Evolutionary conservation across 768 basidiomycete species (phyloP).

Genomic region (Boletus barrowsii): DNA sequence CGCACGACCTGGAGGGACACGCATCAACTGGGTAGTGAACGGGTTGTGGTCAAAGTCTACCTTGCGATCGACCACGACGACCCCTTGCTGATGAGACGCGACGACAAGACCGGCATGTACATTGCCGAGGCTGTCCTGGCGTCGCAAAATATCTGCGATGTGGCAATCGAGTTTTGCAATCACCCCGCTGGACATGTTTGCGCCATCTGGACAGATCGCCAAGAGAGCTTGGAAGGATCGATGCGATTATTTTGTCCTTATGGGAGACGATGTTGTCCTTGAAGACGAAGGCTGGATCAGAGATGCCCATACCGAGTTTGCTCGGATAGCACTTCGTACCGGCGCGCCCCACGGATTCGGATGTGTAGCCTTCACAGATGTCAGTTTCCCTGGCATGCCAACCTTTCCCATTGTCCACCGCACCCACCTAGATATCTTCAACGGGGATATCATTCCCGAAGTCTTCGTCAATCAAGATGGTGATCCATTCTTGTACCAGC

Average conservation of each 20-base stretch:
- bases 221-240: conserved; percentile 44
- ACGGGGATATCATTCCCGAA: conserved; percentile 47
- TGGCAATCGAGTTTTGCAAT: conserved; percentile 36
- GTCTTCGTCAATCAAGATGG: conserved; percentile 59
- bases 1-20: conserved; percentile 47
- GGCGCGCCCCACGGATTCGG: conserved; percentile 47
- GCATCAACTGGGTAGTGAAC: conserved; percentile 26
- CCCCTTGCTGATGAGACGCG: conserved; percentile 31
- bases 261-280: conserved; percentile 56
- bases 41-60: conserved; percentile 43
- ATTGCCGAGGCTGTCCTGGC: conserved; percentile 38
- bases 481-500: conserved; percentile 55
- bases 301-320: conserved; percentile 39
- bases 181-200: conserved; percentile 49
- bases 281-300: conserved; percentile 53
- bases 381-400: conserved; percentile 56
- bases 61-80: conserved; percentile 55
- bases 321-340: conserved; percentile 27
- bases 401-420: conserved; percentile 58
- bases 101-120: conserved; percentile 18
- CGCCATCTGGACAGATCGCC: conserved; percentile 51
- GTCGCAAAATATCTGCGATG: conserved; percentile 35
- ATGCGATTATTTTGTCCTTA: conserved; percentile 49
- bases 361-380: conserved; percentile 56
- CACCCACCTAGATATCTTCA: conserved; percentile 54